phyloP scores from a whole-genome alignment of 2,329 filamentous ascomycete genomes.

The Diaporthe velutina region DNA sequence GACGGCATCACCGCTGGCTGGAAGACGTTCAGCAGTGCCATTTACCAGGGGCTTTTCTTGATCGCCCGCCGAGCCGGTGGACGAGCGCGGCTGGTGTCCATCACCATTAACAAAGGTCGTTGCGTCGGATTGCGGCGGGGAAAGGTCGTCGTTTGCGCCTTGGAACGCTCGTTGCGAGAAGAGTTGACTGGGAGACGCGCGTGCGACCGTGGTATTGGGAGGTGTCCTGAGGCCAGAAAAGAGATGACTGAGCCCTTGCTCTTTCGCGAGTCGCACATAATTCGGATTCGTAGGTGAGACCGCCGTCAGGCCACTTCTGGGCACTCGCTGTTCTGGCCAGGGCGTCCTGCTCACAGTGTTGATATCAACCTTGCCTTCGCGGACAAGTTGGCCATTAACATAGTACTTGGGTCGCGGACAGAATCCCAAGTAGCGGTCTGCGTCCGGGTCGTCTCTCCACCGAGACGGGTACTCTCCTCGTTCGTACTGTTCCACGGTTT shows the following conservation, averaged over 20 bases:
- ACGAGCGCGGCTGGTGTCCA: constrained; percentile 37
- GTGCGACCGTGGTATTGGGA: constrained; percentile 60
- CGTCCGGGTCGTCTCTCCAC: constrained; percentile 71
- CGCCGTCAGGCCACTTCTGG: constrained; percentile 65
- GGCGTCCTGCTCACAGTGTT: constrained; percentile 65
- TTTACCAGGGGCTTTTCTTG: constrained; percentile 36
- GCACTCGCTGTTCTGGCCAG: constrained; percentile 67
- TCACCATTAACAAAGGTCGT: constrained; percentile 41
- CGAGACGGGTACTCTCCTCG: constrained; percentile 61
- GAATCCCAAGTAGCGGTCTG: constrained; percentile 63
- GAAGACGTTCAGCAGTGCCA: constrained; percentile 21
- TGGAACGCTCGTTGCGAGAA: constrained; percentile 43
- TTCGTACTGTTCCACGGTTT: constrained; percentile 60
- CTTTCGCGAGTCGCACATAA: constrained; percentile 65
- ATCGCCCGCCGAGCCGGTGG: constrained; percentile 36
- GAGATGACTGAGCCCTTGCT: constrained; percentile 70
- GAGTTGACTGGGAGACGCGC: constrained; percentile 57
- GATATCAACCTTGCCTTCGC: constrained; percentile 63
- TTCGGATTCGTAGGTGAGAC: constrained; percentile 70
- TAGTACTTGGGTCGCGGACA: constrained; percentile 71
- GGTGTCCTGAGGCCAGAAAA: constrained; percentile 60
- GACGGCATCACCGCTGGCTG: background rate
- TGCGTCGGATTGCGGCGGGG: constrained; percentile 39
- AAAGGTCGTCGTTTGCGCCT: constrained; percentile 47
- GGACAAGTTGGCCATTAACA: constrained; percentile 66